Base-by-base conservation (phyloP, 768 basidiomycete species). In the Phanerochaete sordida region DNA sequence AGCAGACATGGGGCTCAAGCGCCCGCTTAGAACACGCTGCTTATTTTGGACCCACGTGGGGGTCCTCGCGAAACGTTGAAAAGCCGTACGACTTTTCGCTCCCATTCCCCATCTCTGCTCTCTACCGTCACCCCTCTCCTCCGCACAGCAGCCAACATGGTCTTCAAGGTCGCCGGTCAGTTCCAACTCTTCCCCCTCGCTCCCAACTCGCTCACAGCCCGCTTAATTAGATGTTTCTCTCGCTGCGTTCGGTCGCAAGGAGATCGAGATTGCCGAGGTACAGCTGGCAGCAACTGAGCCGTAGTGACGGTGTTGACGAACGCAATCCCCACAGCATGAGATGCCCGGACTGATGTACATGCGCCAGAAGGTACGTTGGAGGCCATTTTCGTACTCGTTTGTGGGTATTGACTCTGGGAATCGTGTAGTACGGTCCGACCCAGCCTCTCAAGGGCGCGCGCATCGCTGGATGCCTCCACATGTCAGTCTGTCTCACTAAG, bases 171-270 rank as follows among this genome's bases (percentile, higher is more conserved):
- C 68, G 87, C 93, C 76, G 91, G 91, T 91, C 70, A 62, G 79
- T 56, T 23, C n/a, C n/a, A n/a, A n/a, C 12, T 31, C 3, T 1
- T 26, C 31, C 15, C 37, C 35, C 27, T 43, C 15, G 30, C 21
- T 5, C 13, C n/a, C 21, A n/a, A n/a, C 27, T 24, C 2, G 21
- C 30, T 35, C 24, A 6, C 27, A 31, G 57, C 56, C 59, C 62
- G 61, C 64, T 69, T 44, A 55, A 11, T 47, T 57, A 93, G 94
- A 94, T 73, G 80, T 96, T 70, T 98, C 95, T 70, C 92, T 99
- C 73, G 97, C 97, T 73, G 96, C 96, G 62, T 99, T 98, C 78
- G 94, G 96, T 77, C 94, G 96, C 82, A 99, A 99, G 82, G 96
- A 99, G 81, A 93, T 99, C 70, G 89, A 96, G 80, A 91, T 99